Evolutionary conservation across 306 rosid species (phyloP).

Genomic region (Sindora glabra): DNA sequence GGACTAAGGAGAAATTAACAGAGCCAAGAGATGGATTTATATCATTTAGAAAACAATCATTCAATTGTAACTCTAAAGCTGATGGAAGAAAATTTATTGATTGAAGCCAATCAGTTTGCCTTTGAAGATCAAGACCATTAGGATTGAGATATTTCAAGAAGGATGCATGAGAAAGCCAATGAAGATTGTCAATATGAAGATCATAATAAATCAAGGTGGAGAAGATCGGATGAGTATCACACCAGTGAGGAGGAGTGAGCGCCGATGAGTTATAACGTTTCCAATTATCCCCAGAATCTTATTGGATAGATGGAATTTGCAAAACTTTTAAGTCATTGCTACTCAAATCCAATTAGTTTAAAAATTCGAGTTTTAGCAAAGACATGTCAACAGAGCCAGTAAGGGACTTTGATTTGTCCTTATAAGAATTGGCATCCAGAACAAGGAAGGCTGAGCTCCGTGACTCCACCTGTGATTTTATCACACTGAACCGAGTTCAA

Average conservation of each 20-base stretch:
- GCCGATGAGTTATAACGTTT: not conserved
- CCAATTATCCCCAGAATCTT: not conserved
- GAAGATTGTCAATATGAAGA: not conserved
- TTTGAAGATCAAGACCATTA: not conserved
- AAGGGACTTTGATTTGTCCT: no score
- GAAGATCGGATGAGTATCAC: not conserved
- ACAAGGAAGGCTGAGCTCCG: not conserved
- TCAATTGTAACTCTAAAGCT: conserved; percentile 14
- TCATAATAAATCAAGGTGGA: not conserved
- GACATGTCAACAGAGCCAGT: no score
- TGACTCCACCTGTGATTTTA: not conserved
- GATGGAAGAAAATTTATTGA: conserved; percentile 11
- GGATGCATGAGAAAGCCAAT: not conserved
- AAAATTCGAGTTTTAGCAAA: not conserved
- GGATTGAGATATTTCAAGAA: not conserved
- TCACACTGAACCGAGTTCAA: not conserved
- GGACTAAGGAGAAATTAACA: conserved; percentile 27
- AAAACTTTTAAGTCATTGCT: not conserved
- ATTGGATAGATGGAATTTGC: not conserved
- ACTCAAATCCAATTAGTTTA: not conserved
- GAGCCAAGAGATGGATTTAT: conserved; percentile 12
- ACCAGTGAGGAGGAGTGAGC: not conserved
- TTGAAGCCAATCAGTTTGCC: not conserved
- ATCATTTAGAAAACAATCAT: conserved; percentile 5
- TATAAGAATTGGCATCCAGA: not conserved